Conservation (phyloP, 2,329 filamentous ascomycete species). For the Coleophoma cylindrospora region DNA sequence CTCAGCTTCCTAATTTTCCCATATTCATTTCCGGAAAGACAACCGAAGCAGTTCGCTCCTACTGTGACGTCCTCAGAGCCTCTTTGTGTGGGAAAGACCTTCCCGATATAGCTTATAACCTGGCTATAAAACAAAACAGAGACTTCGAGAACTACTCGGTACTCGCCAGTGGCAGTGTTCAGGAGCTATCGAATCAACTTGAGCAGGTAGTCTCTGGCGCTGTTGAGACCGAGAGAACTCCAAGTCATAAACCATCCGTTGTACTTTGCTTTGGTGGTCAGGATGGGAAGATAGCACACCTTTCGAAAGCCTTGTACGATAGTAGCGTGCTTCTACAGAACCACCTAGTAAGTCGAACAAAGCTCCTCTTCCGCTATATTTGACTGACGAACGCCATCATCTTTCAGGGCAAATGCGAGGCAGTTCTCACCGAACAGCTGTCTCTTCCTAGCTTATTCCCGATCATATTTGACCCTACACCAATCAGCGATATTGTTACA, state of each 20-base stretch:
- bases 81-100: too few species aligned
- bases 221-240: not conserved
- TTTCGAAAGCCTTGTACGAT: not conserved
- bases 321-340: not conserved
- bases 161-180: not conserved
- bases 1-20: too few species aligned
- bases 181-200: not conserved
- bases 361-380: too few species aligned
- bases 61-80: too few species aligned
- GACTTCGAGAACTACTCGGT: not conserved
- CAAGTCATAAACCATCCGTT: not conserved
- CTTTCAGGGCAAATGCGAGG: too few species aligned
- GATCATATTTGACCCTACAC: slow-evolving; percentile 6
- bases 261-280: slow-evolving; percentile 5
- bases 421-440: too few species aligned
- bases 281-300: slow-evolving; percentile 1
- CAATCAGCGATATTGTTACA: slow-evolving; percentile 5
- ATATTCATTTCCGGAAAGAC: too few species aligned
- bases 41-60: too few species aligned
- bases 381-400: too few species aligned
- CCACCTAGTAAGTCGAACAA: too few species aligned
- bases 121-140: not conserved
- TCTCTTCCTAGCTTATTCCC: too few species aligned
- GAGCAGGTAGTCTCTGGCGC: not conserved
- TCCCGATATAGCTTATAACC: not conserved